phyloP scores from a whole-genome alignment of 1,284 basidiomycete genomes.

The Hypsizygus ulmarius region DNA sequence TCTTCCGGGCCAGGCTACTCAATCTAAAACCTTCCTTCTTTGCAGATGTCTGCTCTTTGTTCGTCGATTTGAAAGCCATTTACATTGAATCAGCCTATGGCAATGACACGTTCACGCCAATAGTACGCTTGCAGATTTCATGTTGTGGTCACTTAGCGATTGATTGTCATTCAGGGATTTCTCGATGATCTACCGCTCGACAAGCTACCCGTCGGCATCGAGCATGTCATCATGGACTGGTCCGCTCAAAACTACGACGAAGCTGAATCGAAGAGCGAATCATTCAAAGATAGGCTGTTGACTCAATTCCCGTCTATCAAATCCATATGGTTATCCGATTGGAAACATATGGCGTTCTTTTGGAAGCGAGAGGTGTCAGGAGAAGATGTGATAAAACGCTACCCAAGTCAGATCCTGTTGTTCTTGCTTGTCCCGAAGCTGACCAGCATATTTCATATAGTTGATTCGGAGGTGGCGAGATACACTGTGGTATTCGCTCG shows the following conservation, averaged over 20 bases:
- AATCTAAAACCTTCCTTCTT: not conserved
- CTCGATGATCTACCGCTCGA: slow-evolving; percentile 1
- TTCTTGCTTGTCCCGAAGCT: too few species aligned
- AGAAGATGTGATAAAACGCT: too few species aligned
- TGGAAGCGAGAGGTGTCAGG: slow-evolving; percentile 1
- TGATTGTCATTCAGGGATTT: not conserved
- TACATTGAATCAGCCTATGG: not conserved
- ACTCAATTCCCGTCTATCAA: not conserved
- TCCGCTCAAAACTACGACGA: not conserved
- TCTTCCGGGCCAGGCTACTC: not conserved
- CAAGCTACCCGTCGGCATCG: not conserved
- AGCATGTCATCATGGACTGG: slow-evolving; percentile 1
- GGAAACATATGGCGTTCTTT: not conserved
- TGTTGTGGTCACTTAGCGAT: not conserved
- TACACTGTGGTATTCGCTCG: too few species aligned
- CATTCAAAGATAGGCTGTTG: not conserved
- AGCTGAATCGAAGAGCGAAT: not conserved
- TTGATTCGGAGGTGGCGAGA: too few species aligned
- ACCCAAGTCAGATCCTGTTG: too few species aligned
- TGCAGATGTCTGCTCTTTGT: not conserved
- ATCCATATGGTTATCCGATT: not conserved
- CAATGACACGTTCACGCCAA: not conserved
- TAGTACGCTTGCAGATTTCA: not conserved
- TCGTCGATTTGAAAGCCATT: not conserved
- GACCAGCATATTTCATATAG: too few species aligned